Base-by-base conservation (phyloP, 2,329 filamentous ascomycete species). In the Metarhizium guizhouense region DNA sequence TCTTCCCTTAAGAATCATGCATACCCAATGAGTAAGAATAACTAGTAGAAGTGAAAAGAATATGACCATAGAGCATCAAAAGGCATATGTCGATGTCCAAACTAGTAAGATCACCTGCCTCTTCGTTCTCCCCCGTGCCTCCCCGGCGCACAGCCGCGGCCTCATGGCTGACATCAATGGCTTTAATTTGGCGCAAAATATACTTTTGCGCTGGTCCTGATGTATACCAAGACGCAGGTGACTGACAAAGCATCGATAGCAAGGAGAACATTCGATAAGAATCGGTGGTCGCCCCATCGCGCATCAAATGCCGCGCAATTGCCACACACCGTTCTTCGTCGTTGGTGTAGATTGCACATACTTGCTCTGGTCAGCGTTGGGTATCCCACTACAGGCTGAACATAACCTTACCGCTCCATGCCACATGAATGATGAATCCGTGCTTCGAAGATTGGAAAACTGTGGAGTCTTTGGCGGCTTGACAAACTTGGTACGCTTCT, bases 131-230 rank as follows among this genome's bases (percentile, higher is more conserved):
- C 53, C 50, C 49, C 61, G 65, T 29, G 61, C 40, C 63, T 57
- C 68, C 59, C 42, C 68, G 8, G 64, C 59, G 54, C 1, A 54
- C 55, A 3, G 69, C 69, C 55, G 71, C 69, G 32, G 73, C 70
- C 45, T 77, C 72, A 14, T 77, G 73, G 14, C 80, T 75, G 72
- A 75, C 48, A 86, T 99, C 94, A 75, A 95, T 88, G 3, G 85
- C 84, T 69, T 95, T 95, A 71, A 99, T 89, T 71, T 95, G 90
- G 4, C 94, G 85, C 56, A 96, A 78, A 64, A 97, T 85, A 66
- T 89, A 95, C 68, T 97, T 97, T 70, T 96, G 91, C 20, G 87
- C 86, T 0, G 90, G 86, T 0, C 89, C 88, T 3, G 87, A 86
- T 53, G 86, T 86, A 70, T 93, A 96, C 76, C 87, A 89, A 34